Conservation (phyloP, 495 filamentous ascomycete genomes). For the Hypomontagnella monticulosa region DNA sequence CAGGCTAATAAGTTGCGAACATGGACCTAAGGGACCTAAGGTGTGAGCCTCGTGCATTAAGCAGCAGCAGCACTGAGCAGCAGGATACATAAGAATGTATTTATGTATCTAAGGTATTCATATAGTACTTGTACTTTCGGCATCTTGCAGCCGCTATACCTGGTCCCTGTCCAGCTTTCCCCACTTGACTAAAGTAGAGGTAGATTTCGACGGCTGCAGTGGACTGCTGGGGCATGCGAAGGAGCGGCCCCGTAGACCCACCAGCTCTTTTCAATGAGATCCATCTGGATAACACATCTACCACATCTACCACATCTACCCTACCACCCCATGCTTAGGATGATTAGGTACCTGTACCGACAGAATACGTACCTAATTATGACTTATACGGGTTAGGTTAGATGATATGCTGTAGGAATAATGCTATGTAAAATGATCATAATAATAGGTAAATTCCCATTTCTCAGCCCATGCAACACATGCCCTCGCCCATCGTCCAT, state of each 20-base stretch:
- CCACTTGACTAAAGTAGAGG: slow-evolving; percentile 29
- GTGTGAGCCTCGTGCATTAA: no score
- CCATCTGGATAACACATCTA: slow-evolving; percentile 37
- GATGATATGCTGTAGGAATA: not conserved
- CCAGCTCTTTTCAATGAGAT: slow-evolving; percentile 26
- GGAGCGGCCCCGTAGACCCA: slow-evolving; percentile 25
- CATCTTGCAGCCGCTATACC: slow-evolving; percentile 36
- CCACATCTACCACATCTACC: slow-evolving; percentile 18
- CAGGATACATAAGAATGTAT: not conserved
- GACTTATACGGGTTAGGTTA: not conserved
- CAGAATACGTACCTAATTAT: slow-evolving; percentile 5
- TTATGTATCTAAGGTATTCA: not conserved
- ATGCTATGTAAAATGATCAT: not conserved
- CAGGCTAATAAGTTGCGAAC: slow-evolving; percentile 8
- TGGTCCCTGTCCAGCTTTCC: slow-evolving; percentile 35
- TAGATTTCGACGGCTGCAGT: slow-evolving; percentile 38
- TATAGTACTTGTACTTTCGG: slow-evolving; percentile 26
- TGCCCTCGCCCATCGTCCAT: slow-evolving; percentile 18
- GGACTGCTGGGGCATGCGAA: slow-evolving; percentile 29
- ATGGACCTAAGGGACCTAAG: not conserved
- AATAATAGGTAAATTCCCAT: no score
- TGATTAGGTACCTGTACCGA: not conserved
- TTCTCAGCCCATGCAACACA: slow-evolving; percentile 32
- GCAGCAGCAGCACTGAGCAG: no score
- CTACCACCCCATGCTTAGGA: not conserved